A percentile compares a stretch with the other conserved stretches of the same genome.
phyloP scores from a whole-genome alignment of 2,329 filamentous ascomycete genomes.

The Tricladium varicosporioides region DNA sequence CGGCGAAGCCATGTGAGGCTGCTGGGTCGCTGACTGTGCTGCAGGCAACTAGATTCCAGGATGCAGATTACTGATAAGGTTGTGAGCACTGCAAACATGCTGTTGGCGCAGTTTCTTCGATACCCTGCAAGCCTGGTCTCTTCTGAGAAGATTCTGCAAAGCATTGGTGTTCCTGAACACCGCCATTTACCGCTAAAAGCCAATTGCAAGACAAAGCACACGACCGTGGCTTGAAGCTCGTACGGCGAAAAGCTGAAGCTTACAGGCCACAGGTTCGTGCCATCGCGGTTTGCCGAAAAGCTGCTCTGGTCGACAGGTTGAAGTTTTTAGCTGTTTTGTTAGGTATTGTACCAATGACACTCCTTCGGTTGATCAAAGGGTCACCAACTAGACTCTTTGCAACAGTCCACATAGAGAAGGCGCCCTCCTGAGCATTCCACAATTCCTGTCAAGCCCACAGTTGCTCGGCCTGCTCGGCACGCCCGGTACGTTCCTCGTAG shows the following conservation, averaged over 20 bases:
- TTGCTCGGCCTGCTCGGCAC: not conserved
- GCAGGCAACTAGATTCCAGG: not conserved
- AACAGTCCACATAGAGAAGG: not conserved
- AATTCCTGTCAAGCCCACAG: not conserved
- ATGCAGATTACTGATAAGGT: too few relatives aligned
- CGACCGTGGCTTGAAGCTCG: not conserved
- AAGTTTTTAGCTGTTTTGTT: not conserved
- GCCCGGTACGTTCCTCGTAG: not conserved
- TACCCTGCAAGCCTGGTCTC: not conserved
- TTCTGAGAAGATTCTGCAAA: too few relatives aligned
- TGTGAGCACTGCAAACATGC: too few relatives aligned
- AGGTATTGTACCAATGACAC: not conserved
- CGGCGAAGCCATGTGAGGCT: not conserved
- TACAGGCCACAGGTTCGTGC: not conserved
- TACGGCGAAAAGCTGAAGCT: not conserved
- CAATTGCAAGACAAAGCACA: not conserved
- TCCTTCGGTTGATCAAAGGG: not conserved
- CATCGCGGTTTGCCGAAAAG: too few relatives aligned
- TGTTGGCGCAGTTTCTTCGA: not conserved
- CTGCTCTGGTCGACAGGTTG: not conserved
- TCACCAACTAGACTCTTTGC: not conserved
- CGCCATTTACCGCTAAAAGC: not conserved
- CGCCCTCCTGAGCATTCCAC: not conserved
- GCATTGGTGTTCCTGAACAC: too few relatives aligned
- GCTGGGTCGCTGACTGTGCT: not conserved